Base-by-base conservation (phyloP, 2,329 filamentous ascomycete species). In the Xylaria digitata region DNA sequence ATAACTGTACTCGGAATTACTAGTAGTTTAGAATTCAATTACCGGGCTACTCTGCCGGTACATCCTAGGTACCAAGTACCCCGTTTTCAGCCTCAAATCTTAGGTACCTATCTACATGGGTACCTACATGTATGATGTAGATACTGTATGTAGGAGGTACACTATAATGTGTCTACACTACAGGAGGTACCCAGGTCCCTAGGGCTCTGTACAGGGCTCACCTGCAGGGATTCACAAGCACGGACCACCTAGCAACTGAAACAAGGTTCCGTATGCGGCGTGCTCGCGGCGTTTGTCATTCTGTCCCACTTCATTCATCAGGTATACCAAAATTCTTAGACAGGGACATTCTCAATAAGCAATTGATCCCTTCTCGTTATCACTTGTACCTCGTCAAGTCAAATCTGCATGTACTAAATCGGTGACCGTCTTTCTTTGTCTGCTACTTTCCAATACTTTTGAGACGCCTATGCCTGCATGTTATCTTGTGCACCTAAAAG, bases 261-360 rank as follows among this genome's bases (percentile, higher is more conserved):
- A 37, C 23, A 58, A 56, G 17, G 49, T 62, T 68, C 65, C 61
- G 57, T 26, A 62, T 67, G 61, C 56, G 46, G 56, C 63, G 13
- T 37, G 4, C 40, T 40, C 32, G 56, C 34, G 59, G 56, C 43
- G 55, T 48, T 55, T 53, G 48, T 40, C 50, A 40, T 43, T 26
- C 40, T 55, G 53, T 63, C 56, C 65, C 61, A 64, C 65, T 61
- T 46, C 11, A 40, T 37, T 34, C 34, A 37, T n/a, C 34, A 9
- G 8, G 19, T 13, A 45, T 61, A 53, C 58, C 32, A 53, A 40
- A 45, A 56, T 52, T 19, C 42, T 37, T 50, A 55, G 50, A 56
- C 62, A 57, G 42, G 2, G 32, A 48, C 66, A 68, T 56, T 60
- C 62, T 65, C 61, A 8, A 57, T 37, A 55, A 55, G 5, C 56